Evolutionary conservation across 129 eudicot species (phyloP), one percentile per base, ranked within the genome.

Genomic region (Heracleum sosnowskyi): DNA sequence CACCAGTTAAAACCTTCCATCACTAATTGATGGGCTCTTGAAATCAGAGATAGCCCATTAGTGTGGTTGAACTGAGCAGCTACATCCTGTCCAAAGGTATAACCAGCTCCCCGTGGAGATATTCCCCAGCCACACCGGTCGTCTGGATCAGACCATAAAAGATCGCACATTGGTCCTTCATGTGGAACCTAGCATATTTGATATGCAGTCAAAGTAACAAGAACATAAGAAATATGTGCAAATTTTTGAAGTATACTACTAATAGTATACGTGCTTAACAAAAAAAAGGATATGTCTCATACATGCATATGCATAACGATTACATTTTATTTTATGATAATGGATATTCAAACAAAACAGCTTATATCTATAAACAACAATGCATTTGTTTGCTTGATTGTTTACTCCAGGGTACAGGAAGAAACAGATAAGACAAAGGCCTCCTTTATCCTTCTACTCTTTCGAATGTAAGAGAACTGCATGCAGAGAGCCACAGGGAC

Each of bases 41-140:
- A 92, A 78, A 92, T 88, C 72, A 92, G 87, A 64, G 86, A 68
- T 75, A 92, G 96, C 41, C 97, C 97, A 79, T 92, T 92, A 35
- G 96, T 92, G 82, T 92, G 96, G 84, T 92, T 92, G 83, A 92
- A 92, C 71, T 86, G 96, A 82, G 91, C 79, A 1, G 97, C 93
- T 79, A 92, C 88, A 74, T 92, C 97, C 85, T 92, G 97, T 79
- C 97, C 96, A 79, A 92, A 92, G 31, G 97, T 92, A 83, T 92
- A 92, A 26, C 97, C 97, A 24, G 97, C 97, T 45, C 97, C 97
- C 57, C 96, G 91, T 5, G 97, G 96, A 63, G 97, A 92, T 57
- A 92, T 92, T 55, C 97, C 97, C 97, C 97, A 92, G 44, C 97
- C 97, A 81, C 97, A 92, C 49, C 96, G 87, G 79, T 92, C 97